Percentiles rank a stretch among this genome's conserved stretches.
Conservation (phyloP, 2,329 filamentous ascomycete genomes). For the Orbilia brochopaga region DNA sequence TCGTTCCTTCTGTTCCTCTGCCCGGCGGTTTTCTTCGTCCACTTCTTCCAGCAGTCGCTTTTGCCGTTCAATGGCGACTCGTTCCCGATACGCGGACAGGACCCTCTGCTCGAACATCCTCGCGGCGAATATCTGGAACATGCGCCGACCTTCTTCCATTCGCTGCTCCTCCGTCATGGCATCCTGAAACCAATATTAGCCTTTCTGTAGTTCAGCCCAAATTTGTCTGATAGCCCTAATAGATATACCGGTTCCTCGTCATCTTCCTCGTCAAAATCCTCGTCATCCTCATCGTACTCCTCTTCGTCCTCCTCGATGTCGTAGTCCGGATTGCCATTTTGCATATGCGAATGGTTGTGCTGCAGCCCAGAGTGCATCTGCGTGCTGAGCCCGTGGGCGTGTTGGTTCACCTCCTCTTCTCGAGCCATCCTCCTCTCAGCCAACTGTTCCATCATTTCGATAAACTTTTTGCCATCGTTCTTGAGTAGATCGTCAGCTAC, state of each 20-base stretch:
- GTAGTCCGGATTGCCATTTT: slow-evolving; percentile 75
- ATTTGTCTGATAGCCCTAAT: slow-evolving; percentile 32
- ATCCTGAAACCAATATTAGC: slow-evolving; percentile 66
- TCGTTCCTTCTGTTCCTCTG: slow-evolving; percentile 83
- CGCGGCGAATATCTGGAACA: slow-evolving; percentile 99
- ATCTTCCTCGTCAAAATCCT: slow-evolving; percentile 59
- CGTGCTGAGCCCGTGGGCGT: slow-evolving; percentile 62
- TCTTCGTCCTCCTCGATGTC: slow-evolving; percentile 71
- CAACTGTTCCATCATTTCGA: slow-evolving; percentile 99
- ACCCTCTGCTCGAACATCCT: slow-evolving; percentile 99
- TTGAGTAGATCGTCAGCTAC: slow-evolving; percentile 98
- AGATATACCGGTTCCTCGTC: slow-evolving; percentile 66
- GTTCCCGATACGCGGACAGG: slow-evolving; percentile 94
- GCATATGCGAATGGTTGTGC: slow-evolving; percentile 76
- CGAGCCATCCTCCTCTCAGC: slow-evolving; percentile 96
- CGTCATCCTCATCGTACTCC: slow-evolving; percentile 70
- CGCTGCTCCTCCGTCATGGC: slow-evolving; percentile 97
- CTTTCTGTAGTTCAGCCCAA: slow-evolving; percentile 34
- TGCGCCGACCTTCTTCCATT: slow-evolving; percentile 96
- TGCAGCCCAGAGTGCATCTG: slow-evolving; percentile 59
- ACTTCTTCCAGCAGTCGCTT: slow-evolving; percentile 88
- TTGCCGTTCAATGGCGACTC: slow-evolving; percentile 91
- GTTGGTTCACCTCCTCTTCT: slow-evolving; percentile 83
- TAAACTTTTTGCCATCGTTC: slow-evolving; percentile 99
- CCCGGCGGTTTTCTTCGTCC: slow-evolving; percentile 78